Percentiles rank a stretch among this genome's conserved stretches.
phyloP scores from a whole-genome alignment of 441 rosid species.

The Adansonia grandidieri region DNA sequence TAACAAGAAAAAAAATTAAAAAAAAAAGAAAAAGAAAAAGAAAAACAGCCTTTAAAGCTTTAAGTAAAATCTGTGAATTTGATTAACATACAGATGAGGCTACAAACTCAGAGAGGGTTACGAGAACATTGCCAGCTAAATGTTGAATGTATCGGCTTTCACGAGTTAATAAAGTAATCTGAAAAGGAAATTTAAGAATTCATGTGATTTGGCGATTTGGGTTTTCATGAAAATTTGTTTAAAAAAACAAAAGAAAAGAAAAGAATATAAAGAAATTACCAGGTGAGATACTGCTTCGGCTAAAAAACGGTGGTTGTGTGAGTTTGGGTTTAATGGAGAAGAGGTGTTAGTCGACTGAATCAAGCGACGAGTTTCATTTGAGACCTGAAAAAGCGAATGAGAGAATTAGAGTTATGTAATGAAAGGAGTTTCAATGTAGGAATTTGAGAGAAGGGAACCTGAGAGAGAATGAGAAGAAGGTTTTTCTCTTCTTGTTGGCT shows the following conservation, averaged over 20 bases:
- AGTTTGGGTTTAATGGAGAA: conserved; percentile 26
- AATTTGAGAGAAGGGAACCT: conserved; percentile 20
- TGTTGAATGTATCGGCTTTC: conserved; percentile 62
- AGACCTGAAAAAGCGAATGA: conserved; percentile 10
- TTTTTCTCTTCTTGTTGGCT: conserved; percentile 17
- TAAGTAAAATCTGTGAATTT: neutral
- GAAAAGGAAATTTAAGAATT: conserved; percentile 22
- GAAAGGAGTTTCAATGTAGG: neutral
- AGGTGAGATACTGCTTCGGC: conserved; percentile 45
- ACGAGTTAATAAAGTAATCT: conserved; percentile 50
- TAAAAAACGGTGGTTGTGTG: conserved; percentile 40
- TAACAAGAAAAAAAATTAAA: conserved; percentile 14
- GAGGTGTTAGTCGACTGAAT: conserved; percentile 18
- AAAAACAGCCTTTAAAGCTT: neutral
- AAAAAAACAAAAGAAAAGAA: neutral
- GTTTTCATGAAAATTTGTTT: neutral
- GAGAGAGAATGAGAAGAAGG: conserved; percentile 22
- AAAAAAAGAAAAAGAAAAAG: neutral
- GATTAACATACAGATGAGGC: conserved; percentile 54
- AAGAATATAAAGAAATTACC: conserved; percentile 43
- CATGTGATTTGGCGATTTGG: neutral
- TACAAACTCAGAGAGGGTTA: conserved; percentile 50
- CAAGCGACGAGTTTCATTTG: conserved; percentile 23
- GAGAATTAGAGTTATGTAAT: neutral
- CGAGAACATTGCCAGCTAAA: conserved; percentile 66